A percentile compares a stretch with the other conserved stretches of the same genome.
These are phyloP conservation scores for Boletus sensibilis DNA, from an alignment of 768 basidiomycete genomes.

Conservation along the genomic window DNA sequence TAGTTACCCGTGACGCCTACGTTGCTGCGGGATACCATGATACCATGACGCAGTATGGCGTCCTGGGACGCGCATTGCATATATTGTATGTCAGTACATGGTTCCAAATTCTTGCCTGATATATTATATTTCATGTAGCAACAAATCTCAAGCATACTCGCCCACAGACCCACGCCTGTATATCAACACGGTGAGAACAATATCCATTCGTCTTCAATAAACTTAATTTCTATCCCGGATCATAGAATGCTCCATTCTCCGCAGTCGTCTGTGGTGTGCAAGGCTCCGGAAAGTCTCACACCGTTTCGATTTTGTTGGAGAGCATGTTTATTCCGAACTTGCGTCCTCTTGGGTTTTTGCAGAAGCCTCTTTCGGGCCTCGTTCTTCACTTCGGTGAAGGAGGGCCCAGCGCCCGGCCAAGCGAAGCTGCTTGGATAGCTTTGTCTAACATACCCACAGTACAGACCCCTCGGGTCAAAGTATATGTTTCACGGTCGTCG, in stretches of 20 bases:
- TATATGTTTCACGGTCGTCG: conserved; percentile 62
- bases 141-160: conserved; percentile 28
- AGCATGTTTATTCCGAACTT: conserved; percentile 62
- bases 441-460: conserved; percentile 36
- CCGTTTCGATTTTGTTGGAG: conserved; percentile 65
- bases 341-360: conserved; percentile 47
- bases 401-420: conserved; percentile 53
- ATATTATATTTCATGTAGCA: conserved; percentile 24
- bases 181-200: conserved; percentile 56
- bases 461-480: conserved; percentile 36
- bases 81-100: conserved; percentile 41
- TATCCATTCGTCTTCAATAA: neutral
- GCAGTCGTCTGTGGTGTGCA: conserved; percentile 77
- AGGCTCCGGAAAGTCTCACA: conserved; percentile 76
- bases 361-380: conserved; percentile 58
- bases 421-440: conserved; percentile 65
- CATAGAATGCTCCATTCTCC: conserved; percentile 70
- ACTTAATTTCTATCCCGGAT: neutral
- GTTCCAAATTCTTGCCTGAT: neutral
- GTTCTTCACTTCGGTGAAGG: conserved; percentile 73
- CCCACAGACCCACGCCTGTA: conserved; percentile 56
- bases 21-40: conserved; percentile 33
- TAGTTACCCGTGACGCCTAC: conserved; percentile 53
- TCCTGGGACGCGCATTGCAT: conserved; percentile 50
- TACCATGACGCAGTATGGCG: conserved; percentile 56